A percentile compares a stretch with the other conserved stretches of the same genome.
Evolutionary conservation across 345 rosid species (phyloP).

Genomic region (Eucalyptus victrix): DNA sequence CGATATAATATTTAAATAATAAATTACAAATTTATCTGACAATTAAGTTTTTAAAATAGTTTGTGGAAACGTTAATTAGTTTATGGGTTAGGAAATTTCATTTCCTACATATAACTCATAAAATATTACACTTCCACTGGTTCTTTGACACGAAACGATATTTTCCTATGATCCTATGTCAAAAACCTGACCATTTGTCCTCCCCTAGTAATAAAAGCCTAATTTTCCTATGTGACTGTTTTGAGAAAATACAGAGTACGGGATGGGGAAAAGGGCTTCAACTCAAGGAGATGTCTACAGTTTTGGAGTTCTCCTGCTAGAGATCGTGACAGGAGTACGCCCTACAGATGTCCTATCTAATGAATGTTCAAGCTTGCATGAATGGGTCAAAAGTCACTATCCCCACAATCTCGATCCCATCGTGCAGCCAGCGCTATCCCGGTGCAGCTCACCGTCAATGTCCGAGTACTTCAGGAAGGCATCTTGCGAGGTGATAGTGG

Average conservation of each 20-base stretch:
- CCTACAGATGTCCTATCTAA: slow-evolving; percentile 49
- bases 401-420: slow-evolving; percentile 43
- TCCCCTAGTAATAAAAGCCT: neutral
- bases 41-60: too few relatives aligned
- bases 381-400: slow-evolving; percentile 66
- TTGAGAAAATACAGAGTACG: slow-evolving; percentile 43
- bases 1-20: too few relatives aligned
- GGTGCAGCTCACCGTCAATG: slow-evolving; percentile 20
- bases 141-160: neutral
- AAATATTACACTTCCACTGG: neutral
- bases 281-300: slow-evolving; percentile 80
- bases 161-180: neutral
- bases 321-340: slow-evolving; percentile 54
- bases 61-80: fast-evolving
- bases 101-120: neutral
- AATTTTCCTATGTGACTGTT: neutral
- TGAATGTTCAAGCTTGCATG: slow-evolving; percentile 65
- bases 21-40: fast-evolving
- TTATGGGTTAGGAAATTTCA: neutral
- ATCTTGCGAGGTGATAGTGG: slow-evolving; percentile 51
- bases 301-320: slow-evolving; percentile 69
- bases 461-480: slow-evolving; percentile 9
- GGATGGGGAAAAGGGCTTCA: slow-evolving; percentile 70
- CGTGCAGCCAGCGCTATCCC: slow-evolving; percentile 33
- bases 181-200: neutral